phyloP scores from a whole-genome alignment of 192 early-diverging fungal genomes.

The Backusella circina region DNA sequence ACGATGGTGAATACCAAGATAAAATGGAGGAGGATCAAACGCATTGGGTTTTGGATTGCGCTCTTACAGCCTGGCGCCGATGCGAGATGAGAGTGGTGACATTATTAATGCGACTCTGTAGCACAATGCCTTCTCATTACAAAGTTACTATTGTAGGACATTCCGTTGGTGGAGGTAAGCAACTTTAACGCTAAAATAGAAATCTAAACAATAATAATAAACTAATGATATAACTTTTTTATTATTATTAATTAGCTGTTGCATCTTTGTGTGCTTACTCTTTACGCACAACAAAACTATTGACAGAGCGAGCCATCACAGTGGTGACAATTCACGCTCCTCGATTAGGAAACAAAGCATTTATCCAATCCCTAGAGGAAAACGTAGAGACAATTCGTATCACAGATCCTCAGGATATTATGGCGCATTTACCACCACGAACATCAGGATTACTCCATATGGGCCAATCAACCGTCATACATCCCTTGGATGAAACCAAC shows the following conservation, averaged over 20 bases:
- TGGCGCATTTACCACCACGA: slow-evolving; percentile 28
- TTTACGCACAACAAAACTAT: slow-evolving; percentile 16
- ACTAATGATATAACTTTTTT: neutral
- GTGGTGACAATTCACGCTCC: slow-evolving; percentile 17
- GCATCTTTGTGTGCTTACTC: slow-evolving; percentile 27
- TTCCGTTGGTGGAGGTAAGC: slow-evolving; percentile 21
- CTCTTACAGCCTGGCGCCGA: slow-evolving; percentile 21
- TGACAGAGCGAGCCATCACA: slow-evolving; percentile 10
- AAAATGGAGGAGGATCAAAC: neutral
- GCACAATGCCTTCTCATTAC: slow-evolving; percentile 16
- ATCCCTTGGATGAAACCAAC: neutral
- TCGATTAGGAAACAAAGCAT: slow-evolving; percentile 16
- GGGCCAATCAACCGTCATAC: slow-evolving; percentile 3
- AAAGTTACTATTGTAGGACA: slow-evolving; percentile 23
- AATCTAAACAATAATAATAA: neutral
- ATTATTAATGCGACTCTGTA: slow-evolving; percentile 20
- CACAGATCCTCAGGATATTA: slow-evolving; percentile 15
- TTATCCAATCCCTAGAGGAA: slow-evolving; percentile 2
- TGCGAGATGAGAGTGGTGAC: slow-evolving; percentile 28
- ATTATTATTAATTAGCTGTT: slow-evolving; percentile 8
- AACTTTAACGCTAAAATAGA: neutral
- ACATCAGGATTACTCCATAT: slow-evolving; percentile 21
- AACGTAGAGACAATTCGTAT: slow-evolving; percentile 19
- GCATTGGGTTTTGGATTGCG: slow-evolving; percentile 19
- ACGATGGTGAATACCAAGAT: neutral